These are phyloP conservation scores for Ophiocordyceps camponoti-rufipedis DNA, from an alignment of 2,329 filamentous ascomycete species.

Conservation along the genomic window DNA sequence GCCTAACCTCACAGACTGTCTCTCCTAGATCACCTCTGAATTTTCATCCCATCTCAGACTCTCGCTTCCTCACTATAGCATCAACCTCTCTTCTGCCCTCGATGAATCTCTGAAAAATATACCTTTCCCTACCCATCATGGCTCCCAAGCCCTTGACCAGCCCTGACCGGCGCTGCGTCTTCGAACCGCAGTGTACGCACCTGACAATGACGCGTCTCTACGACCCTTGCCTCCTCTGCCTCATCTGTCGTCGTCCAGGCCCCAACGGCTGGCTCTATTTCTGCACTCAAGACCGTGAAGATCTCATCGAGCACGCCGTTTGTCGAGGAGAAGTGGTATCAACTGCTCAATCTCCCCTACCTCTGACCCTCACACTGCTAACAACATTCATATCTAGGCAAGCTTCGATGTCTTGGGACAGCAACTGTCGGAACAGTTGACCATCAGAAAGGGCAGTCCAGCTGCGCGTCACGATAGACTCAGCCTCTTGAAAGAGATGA, in stretches of 20 bases:
- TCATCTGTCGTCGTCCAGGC: slow-evolving; percentile 35
- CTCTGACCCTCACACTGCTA: neutral
- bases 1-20: neutral
- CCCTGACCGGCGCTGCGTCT: slow-evolving; percentile 5
- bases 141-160: slow-evolving; percentile 1
- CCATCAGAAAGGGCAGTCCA: slow-evolving; percentile 18
- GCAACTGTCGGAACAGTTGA: slow-evolving; percentile 13
- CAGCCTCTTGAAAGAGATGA: slow-evolving; percentile 26
- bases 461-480: slow-evolving; percentile 22
- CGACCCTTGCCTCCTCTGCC: slow-evolving; percentile 31
- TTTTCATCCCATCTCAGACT: neutral
- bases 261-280: slow-evolving; percentile 55
- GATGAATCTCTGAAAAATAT: neutral
- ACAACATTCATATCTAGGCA: slow-evolving; percentile 7
- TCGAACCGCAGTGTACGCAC: slow-evolving; percentile 40
- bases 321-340: slow-evolving; percentile 6
- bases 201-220: slow-evolving; percentile 49
- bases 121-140: slow-evolving; percentile 1
- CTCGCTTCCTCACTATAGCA: slow-evolving; percentile 1
- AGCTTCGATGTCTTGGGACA: slow-evolving; percentile 18
- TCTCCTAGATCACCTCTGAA: neutral
- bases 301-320: slow-evolving; percentile 14
- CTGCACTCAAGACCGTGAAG: slow-evolving; percentile 47
- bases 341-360: neutral
- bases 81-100: neutral